Evolutionary conservation across 2,329 filamentous ascomycete species (phyloP), one percentile per base, ranked within the genome.

Genomic region (Colletotrichum graminicola): DNA sequence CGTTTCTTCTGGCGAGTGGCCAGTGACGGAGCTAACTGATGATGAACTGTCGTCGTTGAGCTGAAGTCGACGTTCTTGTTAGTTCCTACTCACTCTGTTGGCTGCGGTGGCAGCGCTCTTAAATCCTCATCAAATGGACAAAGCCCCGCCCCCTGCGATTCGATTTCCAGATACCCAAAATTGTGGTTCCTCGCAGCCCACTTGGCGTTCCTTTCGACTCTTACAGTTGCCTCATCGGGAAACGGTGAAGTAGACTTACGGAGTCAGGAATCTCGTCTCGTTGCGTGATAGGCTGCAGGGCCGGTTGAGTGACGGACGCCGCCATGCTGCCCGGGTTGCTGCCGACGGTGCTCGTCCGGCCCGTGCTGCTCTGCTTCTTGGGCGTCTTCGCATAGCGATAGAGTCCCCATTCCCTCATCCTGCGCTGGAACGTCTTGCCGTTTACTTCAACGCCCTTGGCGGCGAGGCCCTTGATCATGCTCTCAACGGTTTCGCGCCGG

Each of bases 201-300:
- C 66, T 69, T 66, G 62, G 66, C 64, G 66, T 62, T 54, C 18
- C 39, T n/a, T 60, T 41, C 23, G 41, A 67, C 67, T 71, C n/a
- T 62, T 71, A 56, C 63, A 71, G 49, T 67, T 71, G 61, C 67
- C 67, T 41, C 55, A 71, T 71, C n/a, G 51, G 64, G 67, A 61
- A 71, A 29, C 16, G 49, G 32, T 4, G 32, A 49, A 26, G 16
- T 3, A 14, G 39, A 71, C 67, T 36, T 67, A 71, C 67, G 55
- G 56, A 71, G 62, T 61, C 67, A 11, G 67, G 67, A 26, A 66
- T 66, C 62, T 70, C 67, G 29, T 34, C 57, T 23, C 23, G 57
- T 32, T 41, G 51, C 62, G 26, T 56, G 39, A 67, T 51, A 39
- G 56, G 57, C 39, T 62, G 65, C 39, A 62, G 32, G 23, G 14